Evolutionary conservation across 306 rosid species (phyloP).

Genomic region (Leucaena leucocephala): DNA sequence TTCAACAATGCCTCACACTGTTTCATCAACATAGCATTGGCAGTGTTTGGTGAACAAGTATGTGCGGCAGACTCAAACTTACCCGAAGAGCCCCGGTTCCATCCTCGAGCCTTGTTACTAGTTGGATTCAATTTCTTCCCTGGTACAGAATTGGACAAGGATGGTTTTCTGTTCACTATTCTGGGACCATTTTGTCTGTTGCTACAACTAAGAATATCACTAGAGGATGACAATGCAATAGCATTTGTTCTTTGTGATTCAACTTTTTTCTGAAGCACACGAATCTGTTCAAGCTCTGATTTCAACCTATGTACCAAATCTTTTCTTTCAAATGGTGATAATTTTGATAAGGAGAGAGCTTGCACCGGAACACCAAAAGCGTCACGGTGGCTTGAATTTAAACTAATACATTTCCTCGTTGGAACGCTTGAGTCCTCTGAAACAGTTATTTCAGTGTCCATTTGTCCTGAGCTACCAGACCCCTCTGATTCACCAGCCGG

Average conservation of each 20-base stretch:
- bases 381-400: constrained; percentile 50
- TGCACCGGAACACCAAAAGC: constrained; percentile 50
- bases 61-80: constrained; percentile 49
- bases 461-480: constrained; percentile 76
- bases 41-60: constrained; percentile 45
- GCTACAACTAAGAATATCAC: constrained; percentile 74
- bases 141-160: constrained; percentile 41
- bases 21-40: constrained; percentile 60
- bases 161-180: constrained; percentile 50
- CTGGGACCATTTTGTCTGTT: constrained; percentile 47
- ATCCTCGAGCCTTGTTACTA: constrained; percentile 48
- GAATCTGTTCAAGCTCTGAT: constrained; percentile 72
- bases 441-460: constrained; percentile 70
- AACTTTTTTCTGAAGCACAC: constrained; percentile 61
- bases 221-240: constrained; percentile 72
- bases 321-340: constrained; percentile 56
- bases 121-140: constrained; percentile 49
- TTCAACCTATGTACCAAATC: constrained; percentile 56
- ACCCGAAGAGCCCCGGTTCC: constrained; percentile 59
- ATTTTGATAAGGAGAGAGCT: constrained; percentile 61
- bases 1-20: constrained; percentile 74
- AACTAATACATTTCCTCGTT: constrained; percentile 61
- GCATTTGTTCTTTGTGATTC: constrained; percentile 55
- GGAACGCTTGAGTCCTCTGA: constrained; percentile 75
- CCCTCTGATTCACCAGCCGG: constrained; percentile 79